A percentile compares a stretch with the other conserved stretches of the same genome.
phyloP scores from a whole-genome alignment of 441 rosid species.

The Melastoma candidum region DNA sequence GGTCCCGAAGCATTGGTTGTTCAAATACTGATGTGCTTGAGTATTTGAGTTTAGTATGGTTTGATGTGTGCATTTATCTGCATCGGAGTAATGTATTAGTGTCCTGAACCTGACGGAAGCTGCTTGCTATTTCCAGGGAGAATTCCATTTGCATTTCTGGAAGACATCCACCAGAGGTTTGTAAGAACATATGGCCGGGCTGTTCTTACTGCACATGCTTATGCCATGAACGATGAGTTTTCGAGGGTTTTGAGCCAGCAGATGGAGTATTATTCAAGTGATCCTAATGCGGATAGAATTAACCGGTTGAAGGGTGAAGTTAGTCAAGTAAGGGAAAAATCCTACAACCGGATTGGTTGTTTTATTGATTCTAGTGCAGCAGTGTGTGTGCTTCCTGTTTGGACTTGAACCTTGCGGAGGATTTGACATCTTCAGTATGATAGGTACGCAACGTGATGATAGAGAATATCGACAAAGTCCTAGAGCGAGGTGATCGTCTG shows the following conservation, averaged over 20 bases:
- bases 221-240: constrained; percentile 89
- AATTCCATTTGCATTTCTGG: constrained; percentile 86
- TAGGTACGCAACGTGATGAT: constrained; percentile 90
- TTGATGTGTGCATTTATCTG: background rate
- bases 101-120: background rate
- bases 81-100: no score
- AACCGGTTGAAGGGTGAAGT: constrained; percentile 85
- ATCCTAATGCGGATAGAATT: constrained; percentile 83
- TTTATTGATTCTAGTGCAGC: no score
- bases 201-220: constrained; percentile 69
- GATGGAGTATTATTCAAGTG: constrained; percentile 68
- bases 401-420: no score
- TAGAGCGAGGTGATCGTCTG: constrained; percentile 90
- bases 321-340: constrained; percentile 56
- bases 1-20: no score
- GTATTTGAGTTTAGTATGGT: no score
- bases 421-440: background rate
- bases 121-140: constrained; percentile 32
- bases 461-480: constrained; percentile 87
- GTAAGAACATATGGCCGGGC: constrained; percentile 75
- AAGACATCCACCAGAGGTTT: constrained; percentile 91
- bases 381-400: no score
- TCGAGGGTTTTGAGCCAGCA: constrained; percentile 88
- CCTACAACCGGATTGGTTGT: background rate
- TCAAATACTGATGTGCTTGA: no score